These are phyloP conservation scores for Hypsizygus marmoreus DNA, from an alignment of 768 basidiomycete species.

Conservation along the genomic window DNA sequence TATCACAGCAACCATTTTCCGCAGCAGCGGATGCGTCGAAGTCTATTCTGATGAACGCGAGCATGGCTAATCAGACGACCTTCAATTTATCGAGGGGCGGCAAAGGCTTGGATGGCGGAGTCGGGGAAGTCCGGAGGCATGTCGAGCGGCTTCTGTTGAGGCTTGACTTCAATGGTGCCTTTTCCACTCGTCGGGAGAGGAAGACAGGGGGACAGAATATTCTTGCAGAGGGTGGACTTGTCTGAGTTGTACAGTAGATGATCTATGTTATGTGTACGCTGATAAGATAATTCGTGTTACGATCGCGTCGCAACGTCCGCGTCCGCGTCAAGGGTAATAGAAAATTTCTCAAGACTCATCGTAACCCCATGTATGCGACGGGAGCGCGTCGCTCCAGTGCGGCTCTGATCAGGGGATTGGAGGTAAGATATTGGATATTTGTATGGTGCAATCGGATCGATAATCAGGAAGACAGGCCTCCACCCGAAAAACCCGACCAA, in stretches of 20 bases:
- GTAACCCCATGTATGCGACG: background rate
- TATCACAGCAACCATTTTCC: constrained; percentile 72
- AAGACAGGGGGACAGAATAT: constrained; percentile 34
- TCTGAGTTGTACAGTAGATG: constrained; percentile 12
- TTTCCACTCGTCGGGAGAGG: constrained; percentile 51
- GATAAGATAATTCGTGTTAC: constrained; percentile 14
- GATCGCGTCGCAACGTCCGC: background rate
- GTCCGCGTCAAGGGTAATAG: constrained; percentile 14
- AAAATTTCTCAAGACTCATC: no score
- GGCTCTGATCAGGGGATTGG: constrained; percentile 11
- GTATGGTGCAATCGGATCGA: constrained; percentile 21
- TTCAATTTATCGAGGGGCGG: constrained; percentile 52
- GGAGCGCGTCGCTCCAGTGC: constrained; percentile 7
- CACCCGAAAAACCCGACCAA: constrained; percentile 31
- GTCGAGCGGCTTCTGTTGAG: constrained; percentile 81
- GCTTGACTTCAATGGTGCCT: constrained; percentile 81
- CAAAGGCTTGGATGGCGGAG: constrained; percentile 55
- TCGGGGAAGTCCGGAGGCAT: constrained; percentile 71
- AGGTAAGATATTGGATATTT: constrained; percentile 10
- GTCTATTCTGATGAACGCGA: constrained; percentile 63
- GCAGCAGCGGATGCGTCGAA: constrained; percentile 69
- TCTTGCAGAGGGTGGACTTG: constrained; percentile 43
- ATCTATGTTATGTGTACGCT: constrained; percentile 6
- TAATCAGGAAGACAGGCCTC: constrained; percentile 26
- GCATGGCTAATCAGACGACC: constrained; percentile 53